Percentiles rank a stretch among this genome's conserved stretches.
Evolutionary conservation across 805 yeast species (phyloP).

Genomic region (Candida coquimbonensis): DNA sequence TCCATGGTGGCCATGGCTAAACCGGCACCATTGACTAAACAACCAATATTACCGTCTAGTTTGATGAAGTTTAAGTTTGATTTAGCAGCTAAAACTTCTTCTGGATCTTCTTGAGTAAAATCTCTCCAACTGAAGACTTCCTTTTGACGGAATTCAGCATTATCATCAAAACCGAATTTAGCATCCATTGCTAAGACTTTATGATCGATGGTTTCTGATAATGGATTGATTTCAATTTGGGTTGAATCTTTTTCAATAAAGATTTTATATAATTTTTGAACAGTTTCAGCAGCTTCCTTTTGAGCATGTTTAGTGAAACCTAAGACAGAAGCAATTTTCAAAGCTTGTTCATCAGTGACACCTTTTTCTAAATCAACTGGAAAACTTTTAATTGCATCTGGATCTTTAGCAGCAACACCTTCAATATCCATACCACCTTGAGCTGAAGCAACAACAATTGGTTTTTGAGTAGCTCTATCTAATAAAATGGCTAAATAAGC

Average conservation of each 20-base stretch:
- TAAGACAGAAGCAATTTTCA: conserved; percentile 67
- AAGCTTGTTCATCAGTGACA: conserved; percentile 71
- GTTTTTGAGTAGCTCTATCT: conserved; percentile 88
- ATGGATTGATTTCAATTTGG: conserved; percentile 97
- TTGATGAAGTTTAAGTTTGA: conserved; percentile 93
- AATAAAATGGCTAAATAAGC: conserved; percentile 90
- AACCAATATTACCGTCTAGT: conserved; percentile 97
- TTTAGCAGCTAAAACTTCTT: conserved; percentile 88
- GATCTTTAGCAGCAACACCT: conserved; percentile 91
- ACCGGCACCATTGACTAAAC: conserved; percentile 99
- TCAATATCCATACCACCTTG: conserved; percentile 99
- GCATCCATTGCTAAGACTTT: conserved; percentile 98
- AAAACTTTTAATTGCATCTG: conserved; percentile 87
- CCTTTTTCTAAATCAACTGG: conserved; percentile 72
- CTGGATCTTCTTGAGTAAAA: conserved; percentile 94
- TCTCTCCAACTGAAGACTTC: conserved; percentile 97
- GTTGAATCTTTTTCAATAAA: conserved; percentile 92
- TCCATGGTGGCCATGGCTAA: conserved; percentile 99
- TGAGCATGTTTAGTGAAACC: conserved; percentile 76
- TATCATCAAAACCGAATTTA: conserved; percentile 96
- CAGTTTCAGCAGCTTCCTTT: conserved; percentile 81
- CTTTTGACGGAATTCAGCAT: conserved; percentile 89
- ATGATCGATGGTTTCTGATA: conserved; percentile 86
- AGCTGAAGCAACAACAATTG: conserved; percentile 90
- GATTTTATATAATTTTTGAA: conserved; percentile 81